Conservation (phyloP, 2,329 filamentous ascomycete species). For the Fusarium caatingaense region DNA sequence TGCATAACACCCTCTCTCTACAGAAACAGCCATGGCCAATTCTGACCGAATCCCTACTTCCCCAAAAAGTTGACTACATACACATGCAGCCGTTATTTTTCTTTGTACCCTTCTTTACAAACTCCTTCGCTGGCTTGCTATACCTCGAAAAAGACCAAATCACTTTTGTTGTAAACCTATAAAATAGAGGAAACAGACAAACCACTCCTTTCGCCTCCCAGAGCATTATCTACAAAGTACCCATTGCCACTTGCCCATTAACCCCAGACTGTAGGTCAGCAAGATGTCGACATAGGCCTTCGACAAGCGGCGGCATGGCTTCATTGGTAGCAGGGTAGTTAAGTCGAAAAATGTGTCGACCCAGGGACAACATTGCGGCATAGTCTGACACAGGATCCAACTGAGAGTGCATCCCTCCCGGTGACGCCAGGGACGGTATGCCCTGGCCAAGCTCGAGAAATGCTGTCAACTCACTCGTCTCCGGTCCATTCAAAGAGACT, state of each 20-base stretch:
- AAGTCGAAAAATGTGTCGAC: constrained; percentile 32
- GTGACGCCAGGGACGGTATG: constrained; percentile 26
- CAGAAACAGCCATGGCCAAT: background rate
- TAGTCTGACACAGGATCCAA: constrained; percentile 36
- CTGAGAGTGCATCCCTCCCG: constrained; percentile 20
- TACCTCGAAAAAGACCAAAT: constrained; percentile 6
- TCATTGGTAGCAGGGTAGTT: constrained; percentile 37
- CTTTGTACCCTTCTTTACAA: constrained; percentile 20
- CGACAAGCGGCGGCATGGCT: constrained; percentile 38
- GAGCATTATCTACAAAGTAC: background rate
- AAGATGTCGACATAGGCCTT: constrained; percentile 38
- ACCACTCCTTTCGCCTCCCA: background rate
- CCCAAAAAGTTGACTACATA: background rate
- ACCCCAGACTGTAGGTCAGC: constrained; percentile 26
- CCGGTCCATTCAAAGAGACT: constrained; percentile 35
- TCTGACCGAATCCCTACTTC: background rate
- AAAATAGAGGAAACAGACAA: background rate
- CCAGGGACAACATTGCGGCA: constrained; percentile 25
- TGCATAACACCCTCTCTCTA: background rate
- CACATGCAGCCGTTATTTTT: background rate
- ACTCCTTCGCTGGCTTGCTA: constrained; percentile 37
- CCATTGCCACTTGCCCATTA: background rate
- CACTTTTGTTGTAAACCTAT: constrained; percentile 14
- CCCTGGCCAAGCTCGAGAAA: constrained; percentile 40
- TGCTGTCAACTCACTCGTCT: constrained; percentile 22